phyloP scores from a whole-genome alignment of 108 stramenopile species.

The Nitzschia putrida region DNA sequence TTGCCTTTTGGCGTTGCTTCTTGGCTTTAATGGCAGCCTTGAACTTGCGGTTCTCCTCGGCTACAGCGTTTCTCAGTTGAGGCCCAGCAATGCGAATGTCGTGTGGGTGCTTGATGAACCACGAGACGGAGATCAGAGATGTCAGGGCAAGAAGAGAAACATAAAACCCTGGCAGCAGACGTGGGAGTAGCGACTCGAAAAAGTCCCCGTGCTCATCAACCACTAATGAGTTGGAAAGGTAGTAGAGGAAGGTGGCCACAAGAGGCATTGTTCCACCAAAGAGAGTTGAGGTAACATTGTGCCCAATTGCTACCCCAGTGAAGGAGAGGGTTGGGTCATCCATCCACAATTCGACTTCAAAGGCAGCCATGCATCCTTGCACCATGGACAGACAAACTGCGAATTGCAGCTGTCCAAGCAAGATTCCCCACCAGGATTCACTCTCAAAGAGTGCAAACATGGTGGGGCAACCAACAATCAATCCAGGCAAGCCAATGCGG shows the following conservation, averaged over 20 bases:
- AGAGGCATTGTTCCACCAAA: constrained; percentile 76
- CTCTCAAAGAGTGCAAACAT: constrained; percentile 75
- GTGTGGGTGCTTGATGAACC: constrained; percentile 58
- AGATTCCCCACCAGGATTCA: constrained; percentile 46
- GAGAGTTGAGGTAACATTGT: constrained; percentile 55
- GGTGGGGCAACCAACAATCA: constrained; percentile 56
- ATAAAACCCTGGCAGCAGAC: constrained; percentile 61
- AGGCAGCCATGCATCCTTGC: constrained; percentile 65
- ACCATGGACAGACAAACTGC: constrained; percentile 50
- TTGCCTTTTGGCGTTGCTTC: constrained; percentile 30
- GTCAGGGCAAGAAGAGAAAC: constrained; percentile 50
- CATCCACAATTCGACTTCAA: constrained; percentile 75
- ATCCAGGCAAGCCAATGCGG: constrained; percentile 56
- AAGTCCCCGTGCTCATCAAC: constrained; percentile 31
- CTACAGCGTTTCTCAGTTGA: constrained; percentile 43
- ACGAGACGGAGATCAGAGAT: constrained; percentile 38
- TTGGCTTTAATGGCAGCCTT: constrained; percentile 22
- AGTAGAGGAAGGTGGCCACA: constrained; percentile 61
- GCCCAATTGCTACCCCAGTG: constrained; percentile 69
- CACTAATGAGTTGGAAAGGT: constrained; percentile 29
- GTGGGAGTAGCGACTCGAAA: constrained; percentile 45
- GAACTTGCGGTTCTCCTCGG: constrained; percentile 42
- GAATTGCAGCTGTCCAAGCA: constrained; percentile 58
- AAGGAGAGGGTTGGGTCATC: constrained; percentile 66
- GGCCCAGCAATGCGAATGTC: constrained; percentile 57